Base-by-base conservation (phyloP, 768 basidiomycete genomes). In the Collybia sordida region DNA sequence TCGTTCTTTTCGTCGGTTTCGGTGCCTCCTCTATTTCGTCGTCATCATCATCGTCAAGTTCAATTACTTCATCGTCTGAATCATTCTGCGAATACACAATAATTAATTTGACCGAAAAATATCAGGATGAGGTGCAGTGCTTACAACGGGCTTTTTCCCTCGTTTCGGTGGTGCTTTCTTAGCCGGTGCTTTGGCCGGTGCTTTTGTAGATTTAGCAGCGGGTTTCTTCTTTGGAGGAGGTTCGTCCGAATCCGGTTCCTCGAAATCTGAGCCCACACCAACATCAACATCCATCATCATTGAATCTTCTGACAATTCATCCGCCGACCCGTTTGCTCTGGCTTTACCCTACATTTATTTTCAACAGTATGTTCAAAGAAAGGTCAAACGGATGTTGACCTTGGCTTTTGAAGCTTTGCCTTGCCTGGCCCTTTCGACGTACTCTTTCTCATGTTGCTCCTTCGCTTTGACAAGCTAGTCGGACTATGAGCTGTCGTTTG, bases 251-350 rank as follows among this genome's bases (percentile, higher is more conserved):
- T 82, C 74, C 25, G 65, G 64, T 40, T 78, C 75, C 17, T 79
- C 77, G 18, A 78, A 77, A 52, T 81, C 85, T 25, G 79, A 86
- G 15, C 72, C 79, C 2, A 64, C 77, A 7, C 65, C 76, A 8
- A 58, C 65, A 53, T 88, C 87, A 40, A 90, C 64, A 42, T 93
- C 87, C 80, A 88, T 85, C 71, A 77, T 70, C 87, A 90, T 90
- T 3, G 87, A 90, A 61, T 91, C 90, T 27, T 85, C 86, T 2
- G 79, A 85, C 2, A 77, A 77, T 19, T 76, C 76, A 1, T 59
- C 74, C 25, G 68, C 69, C 7, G 59, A 69, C 31, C 31, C 31
- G n/a, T 62, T 69, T 7, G 69, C 75, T 59, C 76, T 80, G 21
- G 72, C 75, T 65, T 85, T 87, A 7, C 69, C 80, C 73, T 85